A percentile compares a stretch with the other conserved stretches of the same genome.
Conservation (phyloP, 306 rosid species). For the Sphenostylis stenocarpa region DNA sequence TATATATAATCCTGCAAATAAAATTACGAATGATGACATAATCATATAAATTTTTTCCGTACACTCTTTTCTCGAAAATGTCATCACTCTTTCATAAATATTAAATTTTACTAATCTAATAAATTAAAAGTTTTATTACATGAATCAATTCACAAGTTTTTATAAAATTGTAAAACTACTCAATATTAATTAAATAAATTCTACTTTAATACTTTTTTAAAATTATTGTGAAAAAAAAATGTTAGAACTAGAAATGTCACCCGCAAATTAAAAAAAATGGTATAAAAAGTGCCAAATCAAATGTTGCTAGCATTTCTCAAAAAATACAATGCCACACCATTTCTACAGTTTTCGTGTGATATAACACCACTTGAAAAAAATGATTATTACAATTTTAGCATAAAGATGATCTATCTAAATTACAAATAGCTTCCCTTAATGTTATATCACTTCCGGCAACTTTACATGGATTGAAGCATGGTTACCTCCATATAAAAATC, state of each 20-base stretch:
- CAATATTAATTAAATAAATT: neutral
- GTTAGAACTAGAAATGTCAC: neutral
- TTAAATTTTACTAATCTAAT: neutral
- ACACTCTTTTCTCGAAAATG: too few relatives aligned
- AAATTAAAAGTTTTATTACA: neutral
- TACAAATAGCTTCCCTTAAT: constrained; percentile 44
- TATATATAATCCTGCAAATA: too few relatives aligned
- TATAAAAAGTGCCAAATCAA: neutral
- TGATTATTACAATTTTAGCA: constrained; percentile 35
- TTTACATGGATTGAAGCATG: constrained; percentile 55
- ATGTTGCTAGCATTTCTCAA: neutral
- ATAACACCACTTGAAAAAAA: constrained; percentile 15
- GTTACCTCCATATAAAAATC: constrained; percentile 45
- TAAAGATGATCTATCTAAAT: constrained; percentile 39
- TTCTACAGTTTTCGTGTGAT: constrained; percentile 24
- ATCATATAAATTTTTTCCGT: too few relatives aligned
- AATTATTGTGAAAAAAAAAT: neutral
- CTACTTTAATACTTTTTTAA: neutral
- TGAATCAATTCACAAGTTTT: neutral
- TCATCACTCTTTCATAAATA: too few relatives aligned
- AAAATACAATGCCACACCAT: constrained; percentile 26
- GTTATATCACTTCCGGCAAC: constrained; percentile 44
- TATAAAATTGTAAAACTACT: neutral
- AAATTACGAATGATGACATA: too few relatives aligned
- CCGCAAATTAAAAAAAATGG: neutral